Evolutionary conservation across 1,139 yeast species (phyloP), one percentile per base, ranked within the genome.

Genomic region (Lizanozyma gosingica): DNA sequence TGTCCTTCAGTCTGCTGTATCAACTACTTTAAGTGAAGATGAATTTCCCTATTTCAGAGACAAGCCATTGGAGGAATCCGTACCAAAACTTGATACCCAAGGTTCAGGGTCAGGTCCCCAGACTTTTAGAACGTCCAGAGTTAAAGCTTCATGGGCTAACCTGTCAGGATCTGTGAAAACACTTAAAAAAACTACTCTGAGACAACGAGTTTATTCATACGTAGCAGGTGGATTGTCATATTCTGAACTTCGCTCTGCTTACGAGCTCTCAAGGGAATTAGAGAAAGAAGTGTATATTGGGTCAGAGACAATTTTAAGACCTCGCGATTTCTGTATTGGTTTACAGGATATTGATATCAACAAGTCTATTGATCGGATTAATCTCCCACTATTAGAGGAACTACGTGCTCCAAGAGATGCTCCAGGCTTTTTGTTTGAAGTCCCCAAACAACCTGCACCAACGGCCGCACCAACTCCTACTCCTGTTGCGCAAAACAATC

Each of bases 141-240:
- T 83, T 48, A 80, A 83, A 47, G 92, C 95, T 0, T 78, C 82
- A 1, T 86, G 95, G 95, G 88, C 94, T 1, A 73, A 70, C 11
- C 29, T 22, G 29, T 22, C 29, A 22, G 11, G 11, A 6, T 6
- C 29, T 6, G 11, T 6, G 44, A 66, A 74, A 14, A 67, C 79
- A 17, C 57, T 60, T 3, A 57, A 65, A 36, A 59, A 47, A 36
- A 62, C 54, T 37, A 66, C 71, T n/a, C 74, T 78, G 36, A 74
- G 77, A 48, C 95, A 85, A 53, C 64, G 92, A 38, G 71, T 90
- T 6, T 77, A 90, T 50, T 78, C 88, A 45, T 92, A 80, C 55
- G 76, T 88, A 34, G 84, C 94, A 1, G 99, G 99, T 17, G 98
- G 98, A 9, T 63, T 85, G 35, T 87, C 97, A 0, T 78, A 83